A percentile compares a stretch with the other conserved stretches of the same genome.
These are phyloP conservation scores for Psilocybe mexicana DNA, from an alignment of 1,284 basidiomycete species.

Conservation along the genomic window DNA sequence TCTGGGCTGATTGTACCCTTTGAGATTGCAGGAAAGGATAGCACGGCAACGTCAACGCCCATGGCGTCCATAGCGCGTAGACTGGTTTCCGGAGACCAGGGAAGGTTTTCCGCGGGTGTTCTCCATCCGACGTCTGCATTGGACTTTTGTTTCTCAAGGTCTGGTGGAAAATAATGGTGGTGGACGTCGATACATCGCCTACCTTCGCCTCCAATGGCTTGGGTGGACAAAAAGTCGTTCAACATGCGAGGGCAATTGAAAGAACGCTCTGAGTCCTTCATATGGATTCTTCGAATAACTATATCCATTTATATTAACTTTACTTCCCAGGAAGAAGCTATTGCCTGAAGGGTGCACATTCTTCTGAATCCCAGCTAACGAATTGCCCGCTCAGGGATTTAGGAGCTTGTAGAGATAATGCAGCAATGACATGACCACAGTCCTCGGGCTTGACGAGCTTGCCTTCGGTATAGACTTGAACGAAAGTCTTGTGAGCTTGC, in stretches of 20 bases:
- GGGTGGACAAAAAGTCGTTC: neutral
- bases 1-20: slow-evolving; percentile 40
- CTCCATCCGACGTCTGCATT: slow-evolving; percentile 55
- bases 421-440: slow-evolving; percentile 75
- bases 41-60: slow-evolving; percentile 56
- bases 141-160: slow-evolving; percentile 43
- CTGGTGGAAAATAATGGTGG: slow-evolving; percentile 66
- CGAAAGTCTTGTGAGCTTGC: slow-evolving; percentile 56
- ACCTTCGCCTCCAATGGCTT: neutral
- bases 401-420: slow-evolving; percentile 59
- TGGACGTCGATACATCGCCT: slow-evolving; percentile 61
- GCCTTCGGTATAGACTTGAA: slow-evolving; percentile 60
- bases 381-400: slow-evolving; percentile 70
- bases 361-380: slow-evolving; percentile 68
- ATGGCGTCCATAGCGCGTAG: slow-evolving; percentile 59
- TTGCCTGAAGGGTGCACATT: slow-evolving; percentile 55
- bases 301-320: slow-evolving; percentile 2
- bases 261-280: neutral
- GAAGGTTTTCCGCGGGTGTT: slow-evolving; percentile 60
- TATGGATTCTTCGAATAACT: neutral
- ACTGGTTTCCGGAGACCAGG: slow-evolving; percentile 62
- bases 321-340: slow-evolving; percentile 3
- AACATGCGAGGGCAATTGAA: neutral
- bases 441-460: slow-evolving; percentile 71
- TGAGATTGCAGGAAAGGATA: slow-evolving; percentile 66